Evolutionary conservation across 1,284 basidiomycete species (phyloP).

Genomic region (Trichosporon coremiiforme): DNA sequence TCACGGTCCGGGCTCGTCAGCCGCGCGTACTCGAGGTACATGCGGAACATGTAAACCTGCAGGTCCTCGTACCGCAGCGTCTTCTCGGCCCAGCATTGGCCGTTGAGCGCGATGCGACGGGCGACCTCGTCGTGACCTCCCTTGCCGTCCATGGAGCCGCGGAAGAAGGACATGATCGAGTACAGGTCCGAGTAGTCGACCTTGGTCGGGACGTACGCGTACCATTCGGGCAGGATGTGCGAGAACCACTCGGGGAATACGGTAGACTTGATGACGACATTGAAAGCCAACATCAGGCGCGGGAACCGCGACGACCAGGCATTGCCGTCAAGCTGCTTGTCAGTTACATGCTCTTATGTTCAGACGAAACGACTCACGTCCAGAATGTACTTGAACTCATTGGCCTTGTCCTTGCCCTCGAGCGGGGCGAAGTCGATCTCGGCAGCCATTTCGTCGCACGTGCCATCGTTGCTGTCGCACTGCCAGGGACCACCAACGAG

Average conservation of each 20-base stretch:
- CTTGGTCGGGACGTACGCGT: slow-evolving; percentile 57
- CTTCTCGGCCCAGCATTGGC: slow-evolving; percentile 57
- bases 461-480: slow-evolving; percentile 55
- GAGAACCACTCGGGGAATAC: slow-evolving; percentile 58
- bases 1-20: slow-evolving; percentile 61
- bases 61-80: slow-evolving; percentile 56
- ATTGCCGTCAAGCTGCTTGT: slow-evolving; percentile 50
- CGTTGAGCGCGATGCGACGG: slow-evolving; percentile 56
- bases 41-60: slow-evolving; percentile 57
- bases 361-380: slow-evolving; percentile 36
- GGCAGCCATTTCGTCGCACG: slow-evolving; percentile 54
- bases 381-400: slow-evolving; percentile 57
- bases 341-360: not conserved
- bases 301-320: slow-evolving; percentile 57
- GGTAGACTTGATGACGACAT: slow-evolving; percentile 56
- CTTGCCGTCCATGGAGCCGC: slow-evolving; percentile 51
- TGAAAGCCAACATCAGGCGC: slow-evolving; percentile 53
- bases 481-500: slow-evolving; percentile 54
- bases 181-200: slow-evolving; percentile 58
- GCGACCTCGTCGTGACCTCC: slow-evolving; percentile 57
- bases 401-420: slow-evolving; percentile 50
- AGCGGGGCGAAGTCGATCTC: slow-evolving; percentile 52
- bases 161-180: slow-evolving; percentile 58
- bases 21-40: slow-evolving; percentile 63
- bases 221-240: slow-evolving; percentile 56